Conservation (phyloP, 2,329 filamentous ascomycete genomes). For the Rhinocladiella similis region DNA sequence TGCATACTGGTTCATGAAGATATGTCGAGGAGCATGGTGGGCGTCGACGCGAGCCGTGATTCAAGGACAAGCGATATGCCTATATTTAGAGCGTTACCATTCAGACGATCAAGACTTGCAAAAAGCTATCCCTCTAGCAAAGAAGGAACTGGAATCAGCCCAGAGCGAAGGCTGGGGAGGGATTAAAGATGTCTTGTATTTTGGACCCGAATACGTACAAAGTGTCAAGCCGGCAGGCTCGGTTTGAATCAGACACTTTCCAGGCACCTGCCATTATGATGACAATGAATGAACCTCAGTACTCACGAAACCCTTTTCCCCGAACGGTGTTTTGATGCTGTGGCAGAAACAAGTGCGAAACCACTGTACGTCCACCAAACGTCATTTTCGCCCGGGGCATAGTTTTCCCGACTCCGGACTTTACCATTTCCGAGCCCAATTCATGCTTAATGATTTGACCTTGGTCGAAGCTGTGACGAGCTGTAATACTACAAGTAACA, state of each 20-base stretch:
- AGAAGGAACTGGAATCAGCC: slow-evolving; percentile 12
- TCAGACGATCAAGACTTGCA: slow-evolving; percentile 12
- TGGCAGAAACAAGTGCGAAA: no score
- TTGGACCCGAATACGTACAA: not conserved
- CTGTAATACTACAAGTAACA: no score
- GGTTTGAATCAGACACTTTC: no score
- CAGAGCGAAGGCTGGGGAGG: slow-evolving; percentile 15
- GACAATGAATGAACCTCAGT: no score
- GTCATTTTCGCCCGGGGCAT: slow-evolving; percentile 2
- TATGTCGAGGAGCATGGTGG: slow-evolving; percentile 50
- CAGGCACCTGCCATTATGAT: no score
- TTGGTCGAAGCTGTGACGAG: no score
- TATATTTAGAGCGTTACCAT: slow-evolving; percentile 41
- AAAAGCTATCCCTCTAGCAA: slow-evolving; percentile 4
- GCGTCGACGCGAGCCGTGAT: slow-evolving; percentile 46
- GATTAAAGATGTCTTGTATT: not conserved
- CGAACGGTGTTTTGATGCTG: no score
- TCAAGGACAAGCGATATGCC: slow-evolving; percentile 52
- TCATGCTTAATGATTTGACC: no score
- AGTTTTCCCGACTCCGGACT: not conserved
- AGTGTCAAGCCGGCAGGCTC: no score
- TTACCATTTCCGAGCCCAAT: no score
- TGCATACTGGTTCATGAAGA: slow-evolving; percentile 58
- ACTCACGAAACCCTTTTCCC: no score
- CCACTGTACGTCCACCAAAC: no score